Percentiles rank a stretch among this genome's conserved stretches.
These are phyloP conservation scores for Solanum verrucosum DNA, from an alignment of 257 asterid genomes.

Conservation along the genomic window DNA sequence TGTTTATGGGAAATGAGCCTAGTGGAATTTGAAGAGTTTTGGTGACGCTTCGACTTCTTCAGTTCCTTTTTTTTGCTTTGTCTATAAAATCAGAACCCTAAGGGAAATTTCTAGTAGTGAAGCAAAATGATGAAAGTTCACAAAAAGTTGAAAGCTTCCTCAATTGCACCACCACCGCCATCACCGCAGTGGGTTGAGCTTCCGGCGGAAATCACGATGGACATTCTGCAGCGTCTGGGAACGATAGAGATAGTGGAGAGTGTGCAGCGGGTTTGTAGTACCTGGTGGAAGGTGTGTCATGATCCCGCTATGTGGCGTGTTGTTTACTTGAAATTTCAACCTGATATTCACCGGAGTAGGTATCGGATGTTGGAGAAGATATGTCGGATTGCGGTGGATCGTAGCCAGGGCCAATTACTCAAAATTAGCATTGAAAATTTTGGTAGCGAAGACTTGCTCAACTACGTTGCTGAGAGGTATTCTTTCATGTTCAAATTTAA, in stretches of 20 bases:
- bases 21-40: too few relatives aligned
- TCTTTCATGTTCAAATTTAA: too few relatives aligned
- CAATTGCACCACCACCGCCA: background rate
- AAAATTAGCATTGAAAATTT: background rate
- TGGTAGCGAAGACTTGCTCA: background rate
- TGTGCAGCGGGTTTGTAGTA: background rate
- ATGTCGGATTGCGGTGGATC: background rate
- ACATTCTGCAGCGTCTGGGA: background rate
- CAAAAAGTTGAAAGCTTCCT: too few relatives aligned
- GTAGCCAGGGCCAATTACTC: background rate
- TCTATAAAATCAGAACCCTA: too few relatives aligned
- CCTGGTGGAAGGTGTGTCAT: background rate
- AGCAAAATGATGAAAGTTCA: background rate
- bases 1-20: too few relatives aligned
- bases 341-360: too few relatives aligned
- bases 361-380: too few relatives aligned
- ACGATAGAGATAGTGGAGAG: background rate
- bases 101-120: too few relatives aligned
- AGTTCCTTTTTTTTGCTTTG: too few relatives aligned
- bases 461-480: background rate
- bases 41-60: too few relatives aligned
- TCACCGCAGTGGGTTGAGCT: background rate
- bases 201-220: background rate
- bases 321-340: background rate
- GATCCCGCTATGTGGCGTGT: constrained; percentile 6